Base-by-base conservation (phyloP, 345 rosid species). In the Rhizophora mangle region DNA sequence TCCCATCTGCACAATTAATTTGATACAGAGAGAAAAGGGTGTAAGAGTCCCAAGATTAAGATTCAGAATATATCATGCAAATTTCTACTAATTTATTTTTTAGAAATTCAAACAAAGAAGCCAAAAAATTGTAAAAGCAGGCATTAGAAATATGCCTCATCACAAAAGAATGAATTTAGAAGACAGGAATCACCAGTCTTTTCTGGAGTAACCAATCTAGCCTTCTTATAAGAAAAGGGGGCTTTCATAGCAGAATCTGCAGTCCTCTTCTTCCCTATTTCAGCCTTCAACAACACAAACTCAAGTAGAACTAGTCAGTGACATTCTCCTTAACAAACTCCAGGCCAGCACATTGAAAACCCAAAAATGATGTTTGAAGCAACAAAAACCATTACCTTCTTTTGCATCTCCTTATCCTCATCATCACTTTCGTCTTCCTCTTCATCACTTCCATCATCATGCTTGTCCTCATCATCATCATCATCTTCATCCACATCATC, bases 151-250 rank as follows among this genome's bases (percentile, higher is more conserved):
- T 3, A 43, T 15, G 49, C 49, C 49, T 43, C 18, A 13, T 15
- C 5, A 43, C 49, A 43, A 15, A 46, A 57, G 13, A 22, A 56
- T 47, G 29, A 16, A 69, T 4, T 20, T 21, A 29, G 16, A 26
- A 29, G 32, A 49, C n/a, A 49, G 64, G 67, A 47, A 56, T 72
- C 68, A 88, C 98, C 98, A 63, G 91, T 78, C 79, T 85, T 89
- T 72, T 76, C 87, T 16, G 95, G 91, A 59, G 93, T 87, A 46
- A 72, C 82, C n/a, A 86, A 82, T 59, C 89, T 93, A 21, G 85
- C 82, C 81, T 87, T 93, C 85, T 93, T 93, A 43, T 70, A 81
- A 34, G 91, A 78, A 29, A 70, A 69, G 59, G 86, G 71, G 2
- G 79, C 76, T 77, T 83, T 88, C 2, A 69, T 60, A 20, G 79